Evolutionary conservation across 331 rosid genomes (phyloP), one percentile per base, ranked within the genome.

Genomic region (Stylosanthes scabra): DNA sequence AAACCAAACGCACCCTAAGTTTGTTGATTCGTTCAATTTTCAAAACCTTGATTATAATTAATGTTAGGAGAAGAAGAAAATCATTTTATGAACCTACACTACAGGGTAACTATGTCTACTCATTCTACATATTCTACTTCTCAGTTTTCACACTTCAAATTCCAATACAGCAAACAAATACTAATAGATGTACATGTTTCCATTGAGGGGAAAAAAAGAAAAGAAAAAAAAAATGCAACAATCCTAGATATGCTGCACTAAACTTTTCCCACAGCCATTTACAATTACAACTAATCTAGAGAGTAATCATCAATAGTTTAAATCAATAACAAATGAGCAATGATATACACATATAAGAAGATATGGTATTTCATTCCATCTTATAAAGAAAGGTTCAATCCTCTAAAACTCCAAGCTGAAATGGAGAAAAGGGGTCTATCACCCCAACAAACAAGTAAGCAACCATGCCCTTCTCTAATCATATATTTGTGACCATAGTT

Each of bases 351-450:
- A 20, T 42, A 44, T 11, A 44, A 11, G 58, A 41, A 39, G 11
- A 11, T 4, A 7, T 8, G 28, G 10, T 46, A 1, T 64, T 64
- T 14, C 6, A 5, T 65, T 14, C 16, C 47, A 68, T 14, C 60
- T 9, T 14, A 37, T 51, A 56, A 56, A 56, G 9, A 51, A 49
- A 49, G 16, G 59, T 49, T 71, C 20, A 83, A 83, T 76, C 49
- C 39, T 52, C 62, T 62, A 72, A 55, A 72, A 41, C 62, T 78
- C 93, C 97, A 91, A 4, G 94, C 96, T 1, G 97, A 91, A 9
- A 88, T 84, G 1, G 89, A 89, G 72, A 88, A 93, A 37, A 91
- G 86, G 41, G 97, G 91, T 40, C 76, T 84, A 34, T 85, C 87
- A 14, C 82, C 83, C 94, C 96, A 89, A 46, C 88, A 89, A 9